Evolutionary conservation across 192 early-diverging fungal species (phyloP).

Genomic region (Glomus cerebriforme): DNA sequence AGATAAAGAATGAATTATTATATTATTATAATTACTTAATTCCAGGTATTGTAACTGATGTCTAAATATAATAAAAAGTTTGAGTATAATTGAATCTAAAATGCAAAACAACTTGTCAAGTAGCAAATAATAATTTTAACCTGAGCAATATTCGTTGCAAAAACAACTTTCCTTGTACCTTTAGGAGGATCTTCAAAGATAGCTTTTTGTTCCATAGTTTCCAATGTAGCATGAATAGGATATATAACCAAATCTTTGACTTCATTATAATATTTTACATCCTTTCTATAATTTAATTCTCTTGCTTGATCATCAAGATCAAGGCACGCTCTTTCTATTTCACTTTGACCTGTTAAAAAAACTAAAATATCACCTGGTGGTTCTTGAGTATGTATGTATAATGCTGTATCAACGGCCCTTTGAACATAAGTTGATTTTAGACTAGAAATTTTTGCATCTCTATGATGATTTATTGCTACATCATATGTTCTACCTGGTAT

Average conservation of each 20-base stretch:
- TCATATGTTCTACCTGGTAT: constrained; percentile 74
- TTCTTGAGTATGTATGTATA: constrained; percentile 78
- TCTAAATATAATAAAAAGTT: constrained; percentile 46
- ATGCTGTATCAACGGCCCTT: constrained; percentile 70
- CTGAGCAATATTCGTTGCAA: constrained; percentile 96
- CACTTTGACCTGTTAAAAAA: constrained; percentile 95
- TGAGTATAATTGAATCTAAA: not conserved
- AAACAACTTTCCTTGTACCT: constrained; percentile 83
- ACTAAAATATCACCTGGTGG: constrained; percentile 90
- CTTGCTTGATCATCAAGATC: constrained; percentile 45
- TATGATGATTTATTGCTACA: constrained; percentile 52
- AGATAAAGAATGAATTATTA: not conserved
- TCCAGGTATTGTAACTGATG: constrained; percentile 74
- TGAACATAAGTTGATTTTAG: constrained; percentile 72
- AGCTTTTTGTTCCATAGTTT: constrained; percentile 80
- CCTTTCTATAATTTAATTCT: constrained; percentile 17
- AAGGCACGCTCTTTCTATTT: constrained; percentile 84
- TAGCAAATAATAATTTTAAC: constrained; percentile 29
- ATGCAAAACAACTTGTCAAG: not conserved
- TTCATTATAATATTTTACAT: constrained; percentile 33
- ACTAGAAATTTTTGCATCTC: constrained; percentile 59
- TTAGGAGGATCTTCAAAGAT: constrained; percentile 83
- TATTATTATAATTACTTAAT: constrained; percentile 11
- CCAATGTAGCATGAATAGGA: constrained; percentile 75
- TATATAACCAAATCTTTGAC: constrained; percentile 51